A percentile compares a stretch with the other conserved stretches of the same genome.
phyloP scores from a whole-genome alignment of 345 rosid genomes.

The Ailanthus altissimus region DNA sequence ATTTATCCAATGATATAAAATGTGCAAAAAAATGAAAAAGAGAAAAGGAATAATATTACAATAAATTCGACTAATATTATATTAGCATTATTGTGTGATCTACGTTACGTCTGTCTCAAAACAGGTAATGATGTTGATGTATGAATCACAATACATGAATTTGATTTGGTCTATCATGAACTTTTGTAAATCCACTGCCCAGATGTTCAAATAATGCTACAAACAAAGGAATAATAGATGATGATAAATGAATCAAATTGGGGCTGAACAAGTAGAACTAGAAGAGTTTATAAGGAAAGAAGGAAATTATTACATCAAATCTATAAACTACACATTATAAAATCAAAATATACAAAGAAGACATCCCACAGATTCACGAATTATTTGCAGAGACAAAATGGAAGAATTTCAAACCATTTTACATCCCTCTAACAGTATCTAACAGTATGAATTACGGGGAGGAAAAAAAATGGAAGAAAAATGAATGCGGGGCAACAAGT shows the following conservation, averaged over 20 bases:
- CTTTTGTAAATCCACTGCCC: too few species aligned
- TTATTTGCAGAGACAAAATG: conserved; percentile 14
- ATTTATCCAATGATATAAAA: too few species aligned
- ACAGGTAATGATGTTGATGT: too few species aligned
- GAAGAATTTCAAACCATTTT: conserved; percentile 34
- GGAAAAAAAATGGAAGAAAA: neutral
- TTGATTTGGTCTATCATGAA: too few species aligned
- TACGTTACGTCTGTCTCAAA: too few species aligned
- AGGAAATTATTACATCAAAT: conserved; percentile 23
- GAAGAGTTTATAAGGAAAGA: neutral
- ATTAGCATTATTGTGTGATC: too few species aligned
- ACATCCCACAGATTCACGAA: conserved; percentile 18
- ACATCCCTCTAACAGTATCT: conserved; percentile 29
- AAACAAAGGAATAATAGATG: neutral
- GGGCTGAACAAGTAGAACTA: neutral
- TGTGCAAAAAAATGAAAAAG: too few species aligned
- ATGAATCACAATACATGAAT: too few species aligned
- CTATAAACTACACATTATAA: conserved; percentile 10
- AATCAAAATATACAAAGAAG: conserved; percentile 20
- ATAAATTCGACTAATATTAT: too few species aligned
- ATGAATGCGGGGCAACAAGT: conserved; percentile 7
- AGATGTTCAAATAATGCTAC: too few species aligned
- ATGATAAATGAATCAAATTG: neutral
- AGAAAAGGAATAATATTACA: too few species aligned
- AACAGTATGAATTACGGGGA: conserved; percentile 4